These are phyloP conservation scores for Lipomyces yamadae DNA, from an alignment of 805 yeast genomes.

Conservation along the genomic window DNA sequence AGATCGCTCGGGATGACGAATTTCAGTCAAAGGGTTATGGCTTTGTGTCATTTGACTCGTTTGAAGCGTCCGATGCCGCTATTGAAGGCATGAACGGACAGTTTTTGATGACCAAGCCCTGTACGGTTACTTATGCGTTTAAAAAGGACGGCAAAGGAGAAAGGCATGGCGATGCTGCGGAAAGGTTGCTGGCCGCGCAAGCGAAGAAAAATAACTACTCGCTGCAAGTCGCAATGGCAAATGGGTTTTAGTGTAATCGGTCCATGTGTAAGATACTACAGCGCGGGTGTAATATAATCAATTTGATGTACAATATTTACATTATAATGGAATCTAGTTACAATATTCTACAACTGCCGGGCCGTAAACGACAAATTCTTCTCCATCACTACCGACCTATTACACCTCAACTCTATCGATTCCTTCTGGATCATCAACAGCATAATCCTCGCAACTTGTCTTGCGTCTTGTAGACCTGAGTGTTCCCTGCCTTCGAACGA, in stretches of 20 bases:
- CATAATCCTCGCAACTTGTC: constrained; percentile 18
- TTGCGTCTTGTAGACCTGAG: constrained; percentile 26
- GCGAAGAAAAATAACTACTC: constrained; percentile 53
- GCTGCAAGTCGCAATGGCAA: constrained; percentile 22
- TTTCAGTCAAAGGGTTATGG: constrained; percentile 63
- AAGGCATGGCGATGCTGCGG: constrained; percentile 79
- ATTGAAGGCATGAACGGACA: constrained; percentile 70
- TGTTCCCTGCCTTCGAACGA: constrained; percentile 27
- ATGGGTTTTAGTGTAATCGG: neutral
- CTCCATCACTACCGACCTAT: constrained; percentile 21
- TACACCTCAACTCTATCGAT: constrained; percentile 10
- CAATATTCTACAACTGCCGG: constrained; percentile 6
- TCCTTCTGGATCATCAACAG: constrained; percentile 5
- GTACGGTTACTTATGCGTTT: constrained; percentile 70
- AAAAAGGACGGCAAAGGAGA: constrained; percentile 63
- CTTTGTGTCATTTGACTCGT: constrained; percentile 65
- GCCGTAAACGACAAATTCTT: constrained; percentile 18
- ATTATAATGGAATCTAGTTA: neutral
- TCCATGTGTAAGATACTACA: neutral
- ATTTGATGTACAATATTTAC: neutral
- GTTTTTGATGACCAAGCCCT: constrained; percentile 66
- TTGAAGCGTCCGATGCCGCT: constrained; percentile 73
- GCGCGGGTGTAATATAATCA: neutral
- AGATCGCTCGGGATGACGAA: constrained; percentile 55
- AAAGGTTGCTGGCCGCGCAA: constrained; percentile 69